These are phyloP conservation scores for Aureobasidium sp. DNA, from an alignment of 2,329 filamentous ascomycete species.

Conservation along the genomic window DNA sequence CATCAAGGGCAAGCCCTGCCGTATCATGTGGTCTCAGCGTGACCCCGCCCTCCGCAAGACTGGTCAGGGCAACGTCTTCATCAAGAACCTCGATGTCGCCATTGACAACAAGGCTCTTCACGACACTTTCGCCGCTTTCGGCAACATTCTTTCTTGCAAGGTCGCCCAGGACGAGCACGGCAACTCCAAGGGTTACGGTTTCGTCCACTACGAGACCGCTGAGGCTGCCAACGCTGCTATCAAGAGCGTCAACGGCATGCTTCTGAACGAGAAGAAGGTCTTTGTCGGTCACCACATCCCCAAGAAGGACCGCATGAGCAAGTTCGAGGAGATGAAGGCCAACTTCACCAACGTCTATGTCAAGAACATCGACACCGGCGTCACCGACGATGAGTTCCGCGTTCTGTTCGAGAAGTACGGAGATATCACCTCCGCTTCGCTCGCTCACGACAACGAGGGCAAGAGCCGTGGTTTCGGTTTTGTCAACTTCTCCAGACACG, in stretches of 20 bases:
- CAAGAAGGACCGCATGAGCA: constrained; percentile 99
- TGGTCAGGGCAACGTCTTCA: constrained; percentile 98
- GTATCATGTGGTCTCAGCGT: constrained; percentile 99
- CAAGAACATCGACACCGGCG: constrained; percentile 88
- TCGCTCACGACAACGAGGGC: constrained; percentile 92
- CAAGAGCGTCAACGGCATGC: constrained; percentile 99
- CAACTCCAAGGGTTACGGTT: constrained; percentile 97
- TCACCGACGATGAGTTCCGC: constrained; percentile 89
- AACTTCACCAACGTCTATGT: constrained; percentile 99
- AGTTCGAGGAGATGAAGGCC: constrained; percentile 99
- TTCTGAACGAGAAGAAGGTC: constrained; percentile 99
- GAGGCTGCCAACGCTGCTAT: constrained; percentile 95
- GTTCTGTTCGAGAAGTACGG: constrained; percentile 86
- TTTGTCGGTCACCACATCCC: constrained; percentile 98
- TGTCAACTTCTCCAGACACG: constrained; percentile 89
- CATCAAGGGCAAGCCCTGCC: constrained; percentile 97
- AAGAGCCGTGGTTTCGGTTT: constrained; percentile 93
- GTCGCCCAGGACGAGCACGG: constrained; percentile 95
- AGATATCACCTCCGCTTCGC: constrained; percentile 89
- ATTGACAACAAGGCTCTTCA: constrained; percentile 99
- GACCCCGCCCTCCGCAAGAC: constrained; percentile 99
- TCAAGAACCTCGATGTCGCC: constrained; percentile 98
- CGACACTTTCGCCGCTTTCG: constrained; percentile 97
- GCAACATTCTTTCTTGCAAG: constrained; percentile 99
- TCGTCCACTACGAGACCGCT: constrained; percentile 99